Evolutionary conservation across 2,329 filamentous ascomycete species (phyloP), one percentile per base, ranked within the genome.

Genomic region (Fusarium concolor): DNA sequence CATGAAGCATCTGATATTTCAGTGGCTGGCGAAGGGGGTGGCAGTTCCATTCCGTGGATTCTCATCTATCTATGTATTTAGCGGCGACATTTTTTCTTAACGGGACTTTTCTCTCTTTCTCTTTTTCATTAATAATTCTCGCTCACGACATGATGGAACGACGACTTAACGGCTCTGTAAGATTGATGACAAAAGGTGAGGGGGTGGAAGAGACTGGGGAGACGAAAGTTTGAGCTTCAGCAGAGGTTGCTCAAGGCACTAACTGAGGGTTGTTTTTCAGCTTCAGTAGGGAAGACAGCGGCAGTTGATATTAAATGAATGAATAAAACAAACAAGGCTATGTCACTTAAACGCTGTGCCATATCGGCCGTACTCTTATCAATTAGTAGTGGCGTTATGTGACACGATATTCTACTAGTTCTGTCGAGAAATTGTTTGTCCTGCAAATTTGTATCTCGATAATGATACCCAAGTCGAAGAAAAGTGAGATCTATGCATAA

Each of bases 61-160:
- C 44, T 58, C 59, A 63, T 63, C 64, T 72, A 42, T 73, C 64
- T 72, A 43, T 73, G 71, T 73, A 73, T 67, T 68, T 73, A 73
- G 71, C 67, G 69, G 57, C 49, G 59, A 73, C 60, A 15, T 58
- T 67, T 67, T 68, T 61, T 69, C 56, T 59, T 60, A 69, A 69
- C 66, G 67, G 61, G 57, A 63, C 55, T 46, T 56, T 56, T 53
- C 31, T 65, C 52, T 57, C 42, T 67, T 45, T 47, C 51, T 61
- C 56, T 53, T 62, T 60, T 53, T 53, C 61, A 54, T 52, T 52
- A 51, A 59, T 68, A 67, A 55, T 49, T 54, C 29, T 39, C 54
- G 50, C 61, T 63, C 57, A 67, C 70, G 61, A 57, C 37, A 70
- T 68, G 60, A 60, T 46, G 60, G 49, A 37, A 37, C 52, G 35